phyloP scores from a whole-genome alignment of 495 filamentous ascomycete genomes.

The Physcia stellaris region DNA sequence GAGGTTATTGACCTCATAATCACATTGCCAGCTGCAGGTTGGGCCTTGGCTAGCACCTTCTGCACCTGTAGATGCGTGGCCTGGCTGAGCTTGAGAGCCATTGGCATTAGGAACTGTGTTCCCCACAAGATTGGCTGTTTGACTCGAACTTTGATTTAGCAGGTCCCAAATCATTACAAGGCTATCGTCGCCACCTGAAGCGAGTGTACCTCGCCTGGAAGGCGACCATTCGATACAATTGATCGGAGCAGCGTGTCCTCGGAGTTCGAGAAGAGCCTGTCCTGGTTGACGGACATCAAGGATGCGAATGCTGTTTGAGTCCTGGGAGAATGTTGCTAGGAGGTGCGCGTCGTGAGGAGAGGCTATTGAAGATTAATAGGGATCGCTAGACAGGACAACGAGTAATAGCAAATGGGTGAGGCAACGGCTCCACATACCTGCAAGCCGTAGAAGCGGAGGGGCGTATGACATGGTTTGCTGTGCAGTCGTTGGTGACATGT shows the following conservation, averaged over 20 bases:
- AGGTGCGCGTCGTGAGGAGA: slow-evolving; percentile 94
- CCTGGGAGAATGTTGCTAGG: slow-evolving; percentile 88
- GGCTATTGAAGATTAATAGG: slow-evolving; percentile 31
- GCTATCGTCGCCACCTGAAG: slow-evolving; percentile 84
- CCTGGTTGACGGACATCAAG: slow-evolving; percentile 95
- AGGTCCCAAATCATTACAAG: slow-evolving; percentile 91
- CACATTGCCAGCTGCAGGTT: slow-evolving; percentile 80
- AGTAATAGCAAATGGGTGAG: slow-evolving; percentile 4
- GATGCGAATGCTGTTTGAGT: slow-evolving; percentile 85
- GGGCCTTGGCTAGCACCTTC: slow-evolving; percentile 53
- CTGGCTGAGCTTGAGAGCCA: no score
- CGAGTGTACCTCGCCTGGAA: slow-evolving; percentile 69
- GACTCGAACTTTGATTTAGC: slow-evolving; percentile 42
- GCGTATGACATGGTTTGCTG: slow-evolving; percentile 68
- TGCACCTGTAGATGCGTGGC: slow-evolving; percentile 18
- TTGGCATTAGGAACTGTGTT: slow-evolving; percentile 27
- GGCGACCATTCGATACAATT: slow-evolving; percentile 97
- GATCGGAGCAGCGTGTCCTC: slow-evolving; percentile 73
- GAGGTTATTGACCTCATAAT: slow-evolving; percentile 90
- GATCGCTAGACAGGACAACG: not conserved
- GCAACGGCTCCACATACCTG: no score
- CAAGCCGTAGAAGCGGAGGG: slow-evolving; percentile 73
- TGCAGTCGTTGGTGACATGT: slow-evolving; percentile 48
- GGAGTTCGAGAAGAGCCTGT: slow-evolving; percentile 84
- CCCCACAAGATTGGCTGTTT: slow-evolving; percentile 5